phyloP scores from a whole-genome alignment of 139 green algal genomes.

The Zygnema circumcarinatum region DNA sequence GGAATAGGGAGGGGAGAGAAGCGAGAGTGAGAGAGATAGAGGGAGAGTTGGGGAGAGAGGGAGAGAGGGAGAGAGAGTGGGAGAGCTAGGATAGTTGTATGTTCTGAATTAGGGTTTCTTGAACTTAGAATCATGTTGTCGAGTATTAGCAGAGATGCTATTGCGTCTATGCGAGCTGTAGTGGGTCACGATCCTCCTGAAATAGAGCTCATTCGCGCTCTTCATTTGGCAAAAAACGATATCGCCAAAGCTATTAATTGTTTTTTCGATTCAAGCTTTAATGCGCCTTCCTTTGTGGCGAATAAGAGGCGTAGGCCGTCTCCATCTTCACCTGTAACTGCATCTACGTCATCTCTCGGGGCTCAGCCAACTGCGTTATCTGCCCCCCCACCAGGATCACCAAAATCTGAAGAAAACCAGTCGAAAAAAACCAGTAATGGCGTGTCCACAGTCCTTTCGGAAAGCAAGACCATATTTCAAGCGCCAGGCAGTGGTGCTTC shows the following conservation, averaged over 20 bases:
- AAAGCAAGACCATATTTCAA: too few relatives aligned
- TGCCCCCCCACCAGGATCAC: not conserved
- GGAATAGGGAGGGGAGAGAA: too few relatives aligned
- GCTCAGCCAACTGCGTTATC: not conserved
- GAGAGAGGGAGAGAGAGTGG: too few relatives aligned
- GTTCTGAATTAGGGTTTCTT: too few relatives aligned
- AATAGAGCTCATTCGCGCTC: slow-evolving; percentile 28
- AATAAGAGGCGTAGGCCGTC: not conserved
- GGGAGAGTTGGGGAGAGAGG: too few relatives aligned
- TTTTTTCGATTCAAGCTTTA: slow-evolving; percentile 42
- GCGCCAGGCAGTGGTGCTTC: too few relatives aligned
- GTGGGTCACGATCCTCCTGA: slow-evolving; percentile 20
- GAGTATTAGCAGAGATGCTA: too few relatives aligned
- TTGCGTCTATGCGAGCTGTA: slow-evolving; percentile 25
- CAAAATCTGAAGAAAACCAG: slow-evolving; percentile 1
- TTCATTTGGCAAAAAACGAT: slow-evolving; percentile 41
- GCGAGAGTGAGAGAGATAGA: too few relatives aligned
- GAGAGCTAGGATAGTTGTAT: too few relatives aligned
- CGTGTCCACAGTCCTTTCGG: too few relatives aligned
- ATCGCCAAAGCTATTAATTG: slow-evolving; percentile 24
- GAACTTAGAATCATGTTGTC: too few relatives aligned
- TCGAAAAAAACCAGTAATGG: not conserved
- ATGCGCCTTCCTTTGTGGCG: slow-evolving; percentile 3
- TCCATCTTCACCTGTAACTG: not conserved
- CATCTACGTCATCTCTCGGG: not conserved